Base-by-base conservation (phyloP, 768 basidiomycete species). In the Holtermannia corniformis region DNA sequence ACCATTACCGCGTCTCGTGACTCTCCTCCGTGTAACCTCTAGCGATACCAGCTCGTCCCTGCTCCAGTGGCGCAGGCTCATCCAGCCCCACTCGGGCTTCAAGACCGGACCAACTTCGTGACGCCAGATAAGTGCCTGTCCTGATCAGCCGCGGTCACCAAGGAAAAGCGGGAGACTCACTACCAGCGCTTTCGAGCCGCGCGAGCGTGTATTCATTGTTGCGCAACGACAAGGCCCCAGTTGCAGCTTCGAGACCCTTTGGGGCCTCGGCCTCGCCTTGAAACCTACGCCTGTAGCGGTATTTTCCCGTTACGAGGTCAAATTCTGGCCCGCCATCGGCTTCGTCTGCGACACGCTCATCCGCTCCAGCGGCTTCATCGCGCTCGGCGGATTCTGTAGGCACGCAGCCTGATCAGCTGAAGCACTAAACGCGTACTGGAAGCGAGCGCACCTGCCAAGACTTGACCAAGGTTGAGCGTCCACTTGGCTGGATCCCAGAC, bases 21-120 rank as follows among this genome's bases (percentile, higher is more conserved):
- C n/a, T 61, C 45, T 86, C 84, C 44, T 78, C 78, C 12, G 64
- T 70, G 68, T 97, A 96, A 10, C 86, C 88, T 56, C 84, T 79
- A 37, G 93, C 90, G 44, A 93, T 84, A 4, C 93, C 93, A 59
- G 80, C 86, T 44, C 90, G 75, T 0, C 93, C 93, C 70, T 93
- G 86, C 73, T 95, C 88, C 54, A 97, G 71, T 40, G 83, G 70
- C 56, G 85, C 80, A 0, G 92, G 91, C 1, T 76, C 79, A 63
- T 93, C 87, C 68, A 86, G 76, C 0, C 87, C 89, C 11, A 83
- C 61, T 7, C 85, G 78, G 20, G 80, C 73, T 54, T 96, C 92
- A 22, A 96, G 75, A 1, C 93, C 93, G 41, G 78, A 80, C 73
- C 85, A 97, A 0, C 80, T 81, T 44, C 91, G 80, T 14, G 75